phyloP scores from a whole-genome alignment of 2,329 filamentous ascomycete genomes.

The Cytospora piceicola region DNA sequence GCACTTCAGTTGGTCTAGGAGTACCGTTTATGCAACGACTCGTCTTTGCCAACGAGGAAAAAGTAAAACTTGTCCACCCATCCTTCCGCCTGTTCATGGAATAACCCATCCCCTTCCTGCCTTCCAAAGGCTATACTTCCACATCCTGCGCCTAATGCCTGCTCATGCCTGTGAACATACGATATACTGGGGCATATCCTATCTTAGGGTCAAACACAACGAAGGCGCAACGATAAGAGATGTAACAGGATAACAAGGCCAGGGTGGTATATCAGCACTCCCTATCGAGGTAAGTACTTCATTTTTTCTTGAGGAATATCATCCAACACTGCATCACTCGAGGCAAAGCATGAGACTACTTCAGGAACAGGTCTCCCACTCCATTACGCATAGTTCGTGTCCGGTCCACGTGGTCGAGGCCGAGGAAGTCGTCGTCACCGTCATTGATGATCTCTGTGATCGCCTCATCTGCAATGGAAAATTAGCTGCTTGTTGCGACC shows the following conservation, averaged over 20 bases:
- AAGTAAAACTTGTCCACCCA: not conserved
- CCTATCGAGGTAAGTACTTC: not conserved
- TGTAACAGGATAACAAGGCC: not conserved
- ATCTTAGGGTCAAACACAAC: slow-evolving; percentile 2
- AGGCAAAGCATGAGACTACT: slow-evolving; percentile 32
- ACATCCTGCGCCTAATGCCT: slow-evolving; percentile 27
- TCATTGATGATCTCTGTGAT: slow-evolving; percentile 54
- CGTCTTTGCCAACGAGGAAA: slow-evolving; percentile 23
- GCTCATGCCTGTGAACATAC: slow-evolving; percentile 25
- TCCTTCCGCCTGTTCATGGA: slow-evolving; percentile 19
- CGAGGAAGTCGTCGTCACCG: slow-evolving; percentile 64
- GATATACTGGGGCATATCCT: not conserved
- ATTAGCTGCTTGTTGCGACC: slow-evolving; percentile 37
- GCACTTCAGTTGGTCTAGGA: slow-evolving; percentile 27
- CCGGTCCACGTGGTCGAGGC: slow-evolving; percentile 68
- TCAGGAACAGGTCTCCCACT: slow-evolving; percentile 65
- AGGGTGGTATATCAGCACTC: not conserved
- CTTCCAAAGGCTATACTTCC: slow-evolving; percentile 15
- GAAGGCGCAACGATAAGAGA: not conserved
- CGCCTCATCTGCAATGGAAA: slow-evolving; percentile 55
- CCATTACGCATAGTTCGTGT: slow-evolving; percentile 62
- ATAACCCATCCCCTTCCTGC: slow-evolving; percentile 13
- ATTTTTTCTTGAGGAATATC: not conserved
- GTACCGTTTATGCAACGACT: slow-evolving; percentile 30
- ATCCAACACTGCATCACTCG: not conserved